phyloP scores from a whole-genome alignment of 2,329 filamentous ascomycete species.

The Penicillium vulpinum region DNA sequence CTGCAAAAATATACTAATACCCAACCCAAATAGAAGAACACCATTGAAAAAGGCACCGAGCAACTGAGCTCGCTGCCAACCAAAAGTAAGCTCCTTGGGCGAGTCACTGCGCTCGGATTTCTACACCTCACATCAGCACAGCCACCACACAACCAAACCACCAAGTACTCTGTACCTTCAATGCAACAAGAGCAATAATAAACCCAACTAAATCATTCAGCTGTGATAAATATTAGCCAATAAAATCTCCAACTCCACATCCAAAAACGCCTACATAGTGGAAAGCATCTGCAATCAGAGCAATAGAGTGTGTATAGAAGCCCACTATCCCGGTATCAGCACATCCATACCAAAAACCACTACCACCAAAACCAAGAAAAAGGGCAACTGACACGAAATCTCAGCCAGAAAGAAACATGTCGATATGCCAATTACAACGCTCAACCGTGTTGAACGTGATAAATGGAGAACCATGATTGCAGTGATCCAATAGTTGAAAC shows the following conservation, averaged over 20 bases:
- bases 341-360: neutral
- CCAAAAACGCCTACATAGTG: constrained; percentile 62
- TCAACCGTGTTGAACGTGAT: constrained; percentile 33
- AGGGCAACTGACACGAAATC: constrained; percentile 27
- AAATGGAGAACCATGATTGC: constrained; percentile 26
- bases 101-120: constrained; percentile 61
- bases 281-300: constrained; percentile 74
- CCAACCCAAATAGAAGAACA: constrained; percentile 69
- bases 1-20: constrained; percentile 71
- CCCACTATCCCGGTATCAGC: constrained; percentile 51
- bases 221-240: constrained; percentile 40
- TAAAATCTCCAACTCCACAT: neutral
- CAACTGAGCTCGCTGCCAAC: constrained; percentile 73
- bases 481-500: neutral
- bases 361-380: neutral
- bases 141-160: neutral
- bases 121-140: constrained; percentile 13
- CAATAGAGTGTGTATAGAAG: constrained; percentile 69
- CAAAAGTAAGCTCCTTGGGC: constrained; percentile 65
- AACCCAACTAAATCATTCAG: constrained; percentile 72
- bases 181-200: constrained; percentile 63
- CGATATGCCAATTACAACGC: constrained; percentile 32
- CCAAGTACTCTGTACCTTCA: constrained; percentile 50
- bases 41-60: constrained; percentile 81
- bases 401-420: constrained; percentile 35